These are phyloP conservation scores for Plasmodium yoelii DNA, from an alignment of 169 alveolate genomes.

Conservation along the genomic window DNA sequence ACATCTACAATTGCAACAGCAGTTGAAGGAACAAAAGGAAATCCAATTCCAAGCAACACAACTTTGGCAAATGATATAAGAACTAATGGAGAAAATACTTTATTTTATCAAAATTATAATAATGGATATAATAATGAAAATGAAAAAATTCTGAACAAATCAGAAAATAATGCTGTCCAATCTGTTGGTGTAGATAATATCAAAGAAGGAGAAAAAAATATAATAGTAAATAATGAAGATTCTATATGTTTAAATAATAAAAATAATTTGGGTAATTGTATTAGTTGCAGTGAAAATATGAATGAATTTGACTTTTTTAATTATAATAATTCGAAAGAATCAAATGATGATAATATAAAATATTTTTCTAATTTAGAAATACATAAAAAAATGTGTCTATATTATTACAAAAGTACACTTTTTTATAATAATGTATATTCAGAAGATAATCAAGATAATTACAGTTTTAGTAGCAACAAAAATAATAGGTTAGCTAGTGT, in stretches of 20 bases:
- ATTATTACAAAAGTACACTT: conserved; percentile 49
- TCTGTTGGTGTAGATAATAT: too few relatives aligned
- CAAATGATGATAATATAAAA: conserved; percentile 15
- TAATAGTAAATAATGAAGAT: too few relatives aligned
- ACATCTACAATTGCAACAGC: not conserved
- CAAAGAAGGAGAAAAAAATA: too few relatives aligned
- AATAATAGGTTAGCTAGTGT: not conserved
- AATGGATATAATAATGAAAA: not conserved
- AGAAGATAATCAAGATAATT: conserved; percentile 11
- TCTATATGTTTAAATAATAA: too few relatives aligned
- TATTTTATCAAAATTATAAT: not conserved
- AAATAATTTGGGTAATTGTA: not conserved
- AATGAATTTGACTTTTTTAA: too few relatives aligned
- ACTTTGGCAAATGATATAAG: not conserved
- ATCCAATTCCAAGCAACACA: not conserved
- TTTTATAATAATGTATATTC: conserved; percentile 24
- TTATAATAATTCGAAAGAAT: conserved; percentile 9
- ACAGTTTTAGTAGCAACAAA: not conserved
- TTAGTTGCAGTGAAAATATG: not conserved
- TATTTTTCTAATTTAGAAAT: conserved; percentile 32
- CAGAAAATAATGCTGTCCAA: not conserved
- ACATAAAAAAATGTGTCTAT: conserved; percentile 38
- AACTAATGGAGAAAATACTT: not conserved
- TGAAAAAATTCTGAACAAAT: not conserved
- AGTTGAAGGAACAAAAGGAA: not conserved